Evolutionary conservation across 768 basidiomycete genomes (phyloP).

Genomic region (Russula sp.): DNA sequence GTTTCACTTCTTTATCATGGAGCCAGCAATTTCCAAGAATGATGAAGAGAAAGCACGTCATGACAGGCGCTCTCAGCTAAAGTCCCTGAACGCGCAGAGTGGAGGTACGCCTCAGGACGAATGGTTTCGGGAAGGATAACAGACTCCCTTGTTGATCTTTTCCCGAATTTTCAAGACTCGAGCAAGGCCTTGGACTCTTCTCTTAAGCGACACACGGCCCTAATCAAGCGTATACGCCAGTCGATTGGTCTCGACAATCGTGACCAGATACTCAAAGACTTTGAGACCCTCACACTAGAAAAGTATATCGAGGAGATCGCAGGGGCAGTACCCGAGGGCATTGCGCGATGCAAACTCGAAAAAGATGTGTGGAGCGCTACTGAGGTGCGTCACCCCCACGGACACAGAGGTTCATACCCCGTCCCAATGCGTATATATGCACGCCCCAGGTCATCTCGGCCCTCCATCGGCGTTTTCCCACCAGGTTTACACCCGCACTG

Average conservation of each 20-base stretch:
- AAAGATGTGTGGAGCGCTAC: conserved; percentile 88
- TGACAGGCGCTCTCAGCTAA: conserved; percentile 53
- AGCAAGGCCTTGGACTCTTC: conserved; percentile 82
- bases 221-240: conserved; percentile 89
- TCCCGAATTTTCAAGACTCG: conserved; percentile 42
- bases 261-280: conserved; percentile 88
- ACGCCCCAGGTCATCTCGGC: conserved; percentile 70
- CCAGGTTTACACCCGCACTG: conserved; percentile 69
- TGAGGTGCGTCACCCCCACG: conserved; percentile 52
- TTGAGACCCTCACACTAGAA: conserved; percentile 83
- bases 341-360: conserved; percentile 84
- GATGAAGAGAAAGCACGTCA: conserved; percentile 51
- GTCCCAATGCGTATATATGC: conserved; percentile 9
- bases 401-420: background rate
- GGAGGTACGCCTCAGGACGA: conserved; percentile 32
- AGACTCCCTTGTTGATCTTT: background rate
- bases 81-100: conserved; percentile 47
- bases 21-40: conserved; percentile 29
- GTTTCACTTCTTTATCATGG: conserved; percentile 4
- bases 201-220: conserved; percentile 89
- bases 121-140: conserved; percentile 34
- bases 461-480: conserved; percentile 81
- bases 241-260: conserved; percentile 77
- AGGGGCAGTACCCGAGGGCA: conserved; percentile 79
- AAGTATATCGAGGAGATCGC: conserved; percentile 97